phyloP scores from a whole-genome alignment of 345 rosid genomes.

The Barbarea vulgaris region DNA sequence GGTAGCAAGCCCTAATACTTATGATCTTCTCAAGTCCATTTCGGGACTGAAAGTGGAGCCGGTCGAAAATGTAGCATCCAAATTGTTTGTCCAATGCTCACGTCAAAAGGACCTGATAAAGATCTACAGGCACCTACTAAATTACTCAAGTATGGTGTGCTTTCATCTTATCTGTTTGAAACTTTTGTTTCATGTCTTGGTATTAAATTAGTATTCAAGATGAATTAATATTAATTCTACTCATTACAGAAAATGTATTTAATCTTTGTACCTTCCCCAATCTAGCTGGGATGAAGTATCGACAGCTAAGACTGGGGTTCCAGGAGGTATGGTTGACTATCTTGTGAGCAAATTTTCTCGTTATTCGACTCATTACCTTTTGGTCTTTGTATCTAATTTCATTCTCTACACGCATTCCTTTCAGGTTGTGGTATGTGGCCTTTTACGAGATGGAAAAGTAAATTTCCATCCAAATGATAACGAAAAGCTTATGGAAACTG shows the following conservation, averaged over 20 bases:
- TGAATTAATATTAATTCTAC: constrained; percentile 39
- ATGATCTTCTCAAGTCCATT: constrained; percentile 85
- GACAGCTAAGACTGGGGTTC: constrained; percentile 71
- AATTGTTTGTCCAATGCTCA: constrained; percentile 96
- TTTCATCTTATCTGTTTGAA: constrained; percentile 23
- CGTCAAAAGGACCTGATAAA: constrained; percentile 91
- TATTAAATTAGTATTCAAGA: constrained; percentile 9
- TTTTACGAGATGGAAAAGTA: constrained; percentile 71
- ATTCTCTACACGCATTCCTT: constrained; percentile 27
- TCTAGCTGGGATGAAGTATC: constrained; percentile 65
- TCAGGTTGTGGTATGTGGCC: constrained; percentile 94
- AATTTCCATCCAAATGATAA: constrained; percentile 85
- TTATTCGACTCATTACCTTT: not conserved
- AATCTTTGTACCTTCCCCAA: constrained; percentile 82
- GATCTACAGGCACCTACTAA: constrained; percentile 92
- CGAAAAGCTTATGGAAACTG: constrained; percentile 66
- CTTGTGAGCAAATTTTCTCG: constrained; percentile 13
- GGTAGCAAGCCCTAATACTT: constrained; percentile 78
- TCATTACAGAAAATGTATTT: constrained; percentile 88
- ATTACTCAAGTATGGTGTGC: constrained; percentile 71
- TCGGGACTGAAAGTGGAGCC: constrained; percentile 89
- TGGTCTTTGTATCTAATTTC: constrained; percentile 7
- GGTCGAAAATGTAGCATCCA: constrained; percentile 86
- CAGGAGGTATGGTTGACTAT: constrained; percentile 57
- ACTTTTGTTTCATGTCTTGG: not conserved